Evolutionary conservation across 768 basidiomycete species (phyloP).

Genomic region (Leccinum broughii): DNA sequence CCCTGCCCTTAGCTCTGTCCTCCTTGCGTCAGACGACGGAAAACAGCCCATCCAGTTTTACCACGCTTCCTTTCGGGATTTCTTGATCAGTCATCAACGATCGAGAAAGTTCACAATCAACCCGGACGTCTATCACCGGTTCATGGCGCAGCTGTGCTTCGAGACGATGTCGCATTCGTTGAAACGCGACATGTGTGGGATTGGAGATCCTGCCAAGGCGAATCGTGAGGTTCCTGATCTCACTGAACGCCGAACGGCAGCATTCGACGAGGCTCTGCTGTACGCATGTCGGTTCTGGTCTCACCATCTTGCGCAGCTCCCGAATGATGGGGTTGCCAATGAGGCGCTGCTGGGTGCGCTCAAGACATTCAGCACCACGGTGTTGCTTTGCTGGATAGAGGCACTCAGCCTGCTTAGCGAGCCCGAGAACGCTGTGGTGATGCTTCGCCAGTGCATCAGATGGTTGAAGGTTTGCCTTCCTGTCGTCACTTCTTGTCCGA

Average conservation of each 20-base stretch:
- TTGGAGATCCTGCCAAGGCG: constrained; percentile 15
- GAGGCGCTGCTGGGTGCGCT: constrained; percentile 12
- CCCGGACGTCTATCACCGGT: not conserved
- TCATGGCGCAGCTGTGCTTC: constrained; percentile 20
- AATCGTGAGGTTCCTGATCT: constrained; percentile 20
- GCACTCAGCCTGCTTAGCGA: constrained; percentile 15
- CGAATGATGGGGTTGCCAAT: constrained; percentile 3
- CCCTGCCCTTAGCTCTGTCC: too few relatives aligned
- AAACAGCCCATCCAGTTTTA: constrained; percentile 27
- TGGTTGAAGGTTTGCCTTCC: constrained; percentile 16
- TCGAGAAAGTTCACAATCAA: constrained; percentile 12
- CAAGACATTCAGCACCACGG: constrained; percentile 7
- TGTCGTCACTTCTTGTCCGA: not conserved
- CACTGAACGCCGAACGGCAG: constrained; percentile 3
- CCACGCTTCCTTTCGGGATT: constrained; percentile 13
- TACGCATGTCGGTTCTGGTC: constrained; percentile 24
- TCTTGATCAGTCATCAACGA: constrained; percentile 14
- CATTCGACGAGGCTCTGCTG: constrained; percentile 11
- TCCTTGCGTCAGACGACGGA: too few relatives aligned
- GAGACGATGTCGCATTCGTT: constrained; percentile 15
- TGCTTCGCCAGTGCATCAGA: constrained; percentile 11
- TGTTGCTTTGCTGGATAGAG: constrained; percentile 17
- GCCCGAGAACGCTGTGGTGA: constrained; percentile 15
- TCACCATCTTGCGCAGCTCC: constrained; percentile 17
- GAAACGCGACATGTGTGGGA: constrained; percentile 17